Evolutionary conservation across 1,284 basidiomycete species (phyloP), one percentile per base, ranked within the genome.

Genomic region (Apiotrichum montevideense): DNA sequence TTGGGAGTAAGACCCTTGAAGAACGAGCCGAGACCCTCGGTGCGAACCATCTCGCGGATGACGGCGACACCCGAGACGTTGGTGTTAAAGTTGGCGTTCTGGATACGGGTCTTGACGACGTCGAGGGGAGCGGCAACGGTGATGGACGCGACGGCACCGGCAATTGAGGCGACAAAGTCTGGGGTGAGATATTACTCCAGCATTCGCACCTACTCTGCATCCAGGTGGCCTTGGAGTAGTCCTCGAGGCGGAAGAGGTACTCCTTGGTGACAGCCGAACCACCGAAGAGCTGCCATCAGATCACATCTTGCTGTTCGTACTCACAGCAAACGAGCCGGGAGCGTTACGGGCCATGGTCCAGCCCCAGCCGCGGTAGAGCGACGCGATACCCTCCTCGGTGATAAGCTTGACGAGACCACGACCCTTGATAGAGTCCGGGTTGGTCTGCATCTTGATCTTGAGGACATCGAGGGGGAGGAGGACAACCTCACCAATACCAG

Each of bases 321-420:
- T 61, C 69, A 92, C 90, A 54, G 95, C 92, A 67, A 98, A 98
- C 55, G 84, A 87, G 13, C 95, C 95, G 3, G 95, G 95, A 2
- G 95, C 95, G 73, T 98, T 98, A 56, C 95, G 85, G 1, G 93
- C 94, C 81, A 97, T 90, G 40, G 95, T 98, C 95, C 95, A 98
- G 55, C 94, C 95, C 90, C 93, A 97, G 42, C 95, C 95, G 64
- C 93, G 86, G 79, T 98, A 98, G 41, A 98, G 83, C 3, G 87
- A 84, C 10, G 84, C 86, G 54, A 83, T 70, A 57, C 94, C 92
- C 73, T 98, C 96, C 66, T 98, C 94, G 65, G 86, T 79, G 73
- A 98, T 84, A 65, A 98, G 93, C 54, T 87, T 86, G 57, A 96
- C 64, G 67, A 96, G 83, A 41, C 94, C 93, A 41, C 95, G 87